Base-by-base conservation (phyloP, 2,329 filamentous ascomycete genomes). In the Alternaria brassicae region DNA sequence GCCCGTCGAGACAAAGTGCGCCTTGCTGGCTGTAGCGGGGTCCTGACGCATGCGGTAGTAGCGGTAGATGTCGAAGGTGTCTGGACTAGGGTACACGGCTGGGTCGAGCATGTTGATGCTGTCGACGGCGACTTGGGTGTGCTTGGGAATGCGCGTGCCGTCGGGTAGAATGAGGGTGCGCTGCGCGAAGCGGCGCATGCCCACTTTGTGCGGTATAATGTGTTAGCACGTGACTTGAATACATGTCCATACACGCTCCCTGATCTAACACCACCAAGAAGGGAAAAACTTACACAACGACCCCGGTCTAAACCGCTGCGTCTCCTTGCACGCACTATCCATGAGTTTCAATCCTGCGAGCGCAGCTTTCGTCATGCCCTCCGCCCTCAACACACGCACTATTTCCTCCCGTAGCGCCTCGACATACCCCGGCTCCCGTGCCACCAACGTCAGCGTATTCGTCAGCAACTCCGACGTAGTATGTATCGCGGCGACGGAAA, bases 61-160 rank as follows among this genome's bases (percentile, higher is more conserved):
- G 15, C 34, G 41, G 19, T 58, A 53, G 6, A 40, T 36, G 27
- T 58, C 41, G 25, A 17, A 58, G 2, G 5, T 58, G 15, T 49
- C 2, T 2, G 55, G 34, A 1, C 30, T 3, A 0, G 27, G 7
- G 19, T 53, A 30, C n/a, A 48, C 4, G 1, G 6, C 3, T 1
- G 48, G 48, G 15, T 53, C 40, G 5, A 6, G 15, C 40, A 57
- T 34, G 45, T 37, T 36, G 25, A 3, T 17, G 4, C 19, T 28
- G 15, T 56, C 53, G 2, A 56, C 19, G 3, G 21, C 25, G n/a
- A 44, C 19, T 2, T 42, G 17, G 8, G 32, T 28, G 40, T 32
- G 30, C 21, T 53, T 41, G 0, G 13, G 25, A 13, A 57, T 40
- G 6, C 15, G 6, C 17, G 17, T 9, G 13, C 21, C 40, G 25